Evolutionary conservation across 108 stramenopile species (phyloP), one percentile per base, ranked within the genome.

Genomic region (Conticribra guillardii): DNA sequence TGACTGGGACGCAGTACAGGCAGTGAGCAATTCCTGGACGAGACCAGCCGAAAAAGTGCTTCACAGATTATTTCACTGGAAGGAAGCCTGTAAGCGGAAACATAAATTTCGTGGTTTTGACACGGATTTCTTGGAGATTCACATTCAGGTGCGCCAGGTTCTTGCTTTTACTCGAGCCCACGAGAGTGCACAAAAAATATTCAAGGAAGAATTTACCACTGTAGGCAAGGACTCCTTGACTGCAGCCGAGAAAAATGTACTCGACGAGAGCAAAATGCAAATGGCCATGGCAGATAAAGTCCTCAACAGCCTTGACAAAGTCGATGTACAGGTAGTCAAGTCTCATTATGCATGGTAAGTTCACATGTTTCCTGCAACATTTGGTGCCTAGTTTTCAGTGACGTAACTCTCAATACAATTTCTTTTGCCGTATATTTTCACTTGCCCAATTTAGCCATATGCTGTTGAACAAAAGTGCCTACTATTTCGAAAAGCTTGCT

Each of bases 341-440:
- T 81, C 84, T 28, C 87, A 87, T 71, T 75, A 80, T 41, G 50
- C 84, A 18, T 88, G 84, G 64, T 54, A 59, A 26, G 79, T 88
- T n/a, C n/a, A n/a, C n/a, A n/a, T n/a, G n/a, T n/a, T n/a, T n/a
- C n/a, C n/a, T n/a, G n/a, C n/a, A n/a, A n/a, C n/a, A n/a, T n/a
- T n/a, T n/a, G n/a, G n/a, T n/a, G n/a, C n/a, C n/a, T n/a, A n/a
- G n/a, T n/a, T n/a, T n/a, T n/a, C n/a, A n/a, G n/a, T n/a, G n/a
- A n/a, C n/a, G n/a, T n/a, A n/a, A n/a, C n/a, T n/a, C n/a, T n/a
- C n/a, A n/a, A n/a, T n/a, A n/a, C n/a, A n/a, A n/a, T n/a, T n/a
- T n/a, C n/a, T n/a, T n/a, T n/a, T n/a, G n/a, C n/a, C n/a, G n/a
- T n/a, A n/a, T n/a, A n/a, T n/a, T n/a, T n/a, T n/a, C n/a, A n/a